phyloP scores from a whole-genome alignment of 2,329 filamentous ascomycete species.

The Arthrobotrys musiformis region DNA sequence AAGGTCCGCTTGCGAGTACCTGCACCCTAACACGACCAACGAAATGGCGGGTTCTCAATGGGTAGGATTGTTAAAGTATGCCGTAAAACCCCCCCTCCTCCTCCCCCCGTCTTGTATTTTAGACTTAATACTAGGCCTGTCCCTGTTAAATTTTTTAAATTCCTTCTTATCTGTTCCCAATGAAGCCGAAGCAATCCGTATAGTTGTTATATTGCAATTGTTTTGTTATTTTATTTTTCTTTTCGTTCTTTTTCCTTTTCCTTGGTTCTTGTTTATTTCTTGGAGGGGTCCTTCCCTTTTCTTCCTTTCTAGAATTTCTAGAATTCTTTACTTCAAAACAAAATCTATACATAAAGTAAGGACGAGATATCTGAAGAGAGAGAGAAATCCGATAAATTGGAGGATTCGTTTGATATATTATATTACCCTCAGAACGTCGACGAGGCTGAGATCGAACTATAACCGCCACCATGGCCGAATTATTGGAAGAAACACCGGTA shows the following conservation, averaged over 20 bases:
- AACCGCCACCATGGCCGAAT: neutral
- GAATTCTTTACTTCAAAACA: neutral
- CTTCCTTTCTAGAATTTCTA: conserved; percentile 7
- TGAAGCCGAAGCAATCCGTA: conserved; percentile 17
- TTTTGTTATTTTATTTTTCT: neutral
- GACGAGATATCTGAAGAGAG: too few species aligned
- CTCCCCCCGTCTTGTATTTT: conserved; percentile 16
- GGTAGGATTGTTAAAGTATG: conserved; percentile 22
- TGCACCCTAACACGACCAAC: conserved; percentile 12
- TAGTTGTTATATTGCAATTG: conserved; percentile 14
- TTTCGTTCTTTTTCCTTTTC: conserved; percentile 11
- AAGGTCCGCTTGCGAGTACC: conserved; percentile 40
- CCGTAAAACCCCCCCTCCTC: conserved; percentile 20
- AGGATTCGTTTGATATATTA: neutral
- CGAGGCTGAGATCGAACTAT: neutral
- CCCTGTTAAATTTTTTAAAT: conserved; percentile 20
- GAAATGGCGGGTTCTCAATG: conserved; percentile 19
- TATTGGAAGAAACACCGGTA: conserved; percentile 13
- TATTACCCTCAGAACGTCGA: neutral
- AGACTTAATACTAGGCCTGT: conserved; percentile 32
- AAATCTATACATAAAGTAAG: too few species aligned
- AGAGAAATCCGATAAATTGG: neutral
- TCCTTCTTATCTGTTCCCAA: conserved; percentile 19
- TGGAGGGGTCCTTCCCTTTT: neutral
- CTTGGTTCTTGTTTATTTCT: conserved; percentile 17